phyloP scores from a whole-genome alignment of 2,329 filamentous ascomycete genomes.

The Shiraia sp. region DNA sequence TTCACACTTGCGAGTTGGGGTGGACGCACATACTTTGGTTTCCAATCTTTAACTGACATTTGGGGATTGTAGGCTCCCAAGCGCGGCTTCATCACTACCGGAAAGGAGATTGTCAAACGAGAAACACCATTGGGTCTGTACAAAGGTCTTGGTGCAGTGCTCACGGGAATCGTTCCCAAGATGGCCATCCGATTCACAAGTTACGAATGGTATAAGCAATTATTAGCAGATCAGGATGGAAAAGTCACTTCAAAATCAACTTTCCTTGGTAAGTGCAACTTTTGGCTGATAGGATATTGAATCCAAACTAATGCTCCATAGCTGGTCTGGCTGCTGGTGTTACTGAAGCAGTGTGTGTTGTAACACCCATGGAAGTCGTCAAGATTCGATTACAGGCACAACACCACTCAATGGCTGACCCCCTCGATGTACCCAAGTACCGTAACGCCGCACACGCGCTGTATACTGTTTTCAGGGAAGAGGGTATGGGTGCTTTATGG shows the following conservation, averaged over 20 bases:
- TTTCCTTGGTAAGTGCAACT: conserved; percentile 63
- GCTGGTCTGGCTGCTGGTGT: conserved; percentile 91
- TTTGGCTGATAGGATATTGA: background rate
- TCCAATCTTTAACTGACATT: conserved; percentile 9
- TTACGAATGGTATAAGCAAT: conserved; percentile 92
- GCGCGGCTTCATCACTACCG: conserved; percentile 86
- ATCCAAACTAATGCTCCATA: conserved; percentile 35
- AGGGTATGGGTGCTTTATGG: conserved; percentile 85
- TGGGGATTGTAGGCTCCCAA: conserved; percentile 61
- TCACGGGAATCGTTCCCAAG: conserved; percentile 96
- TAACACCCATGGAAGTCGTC: conserved; percentile 98
- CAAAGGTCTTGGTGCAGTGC: conserved; percentile 95
- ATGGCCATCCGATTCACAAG: conserved; percentile 99
- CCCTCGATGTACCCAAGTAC: conserved; percentile 94
- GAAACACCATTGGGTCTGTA: conserved; percentile 94
- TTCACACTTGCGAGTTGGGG: background rate
- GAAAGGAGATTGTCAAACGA: conserved; percentile 80
- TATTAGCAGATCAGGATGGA: conserved; percentile 71
- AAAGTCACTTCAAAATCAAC: conserved; percentile 71
- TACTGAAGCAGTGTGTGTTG: conserved; percentile 93
- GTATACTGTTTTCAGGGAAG: conserved; percentile 90
- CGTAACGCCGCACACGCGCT: conserved; percentile 83
- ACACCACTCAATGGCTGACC: conserved; percentile 96
- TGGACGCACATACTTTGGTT: background rate
- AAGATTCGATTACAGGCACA: conserved; percentile 98